Evolutionary conservation across 2,329 filamentous ascomycete species (phyloP), one percentile per base, ranked within the genome.

Genomic region (Allantophomopsis cytisporea): DNA sequence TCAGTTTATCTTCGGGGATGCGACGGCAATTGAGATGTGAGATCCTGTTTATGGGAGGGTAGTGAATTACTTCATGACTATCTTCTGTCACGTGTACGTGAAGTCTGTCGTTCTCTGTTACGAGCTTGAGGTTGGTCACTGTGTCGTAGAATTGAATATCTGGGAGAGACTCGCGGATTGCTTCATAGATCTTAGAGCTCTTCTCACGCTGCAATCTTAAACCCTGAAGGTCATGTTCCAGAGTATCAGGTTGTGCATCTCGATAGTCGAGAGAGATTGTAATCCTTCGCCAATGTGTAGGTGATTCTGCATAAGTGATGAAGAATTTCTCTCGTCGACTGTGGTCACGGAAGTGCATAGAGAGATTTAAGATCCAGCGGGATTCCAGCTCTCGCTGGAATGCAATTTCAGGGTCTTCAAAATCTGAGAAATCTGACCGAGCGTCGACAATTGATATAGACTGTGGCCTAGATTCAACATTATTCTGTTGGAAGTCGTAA

Each of bases 71-170:
- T 63, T 98, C 91, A 65, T 54, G 53, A 37, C 86, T 75, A 56
- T 98, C 91, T 59, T 98, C 89, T n/a, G 91, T 88, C 39, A 98
- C 91, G 57, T 96, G 91, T 6, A 98, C 87, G 60, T 96, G 88
- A 17, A 98, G 68, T 43, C 87, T 78, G 12, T 85, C 85, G 41
- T 93, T 82, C 4, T 76, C 80, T 0, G 91, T 98, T 58, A 95
- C 79, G 14, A 98, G 69, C 59, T 94, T 94, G 46, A 98, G 71
- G 52, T 96, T 96, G 14, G 91, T 96, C 42, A 96, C 89, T 0
- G 87, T 94, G 41, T 88, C 77, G 60, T 94, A 96, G 56, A 95
- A 98, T 50, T 94, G 83, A 38, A 98, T 96, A 42, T 94, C 86
- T n/a, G 72, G 68, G 2, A 98, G 69, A 15, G 87, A 94, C 45